phyloP scores from a whole-genome alignment of 1,284 basidiomycete species.

The Chalciporus sp. region DNA sequence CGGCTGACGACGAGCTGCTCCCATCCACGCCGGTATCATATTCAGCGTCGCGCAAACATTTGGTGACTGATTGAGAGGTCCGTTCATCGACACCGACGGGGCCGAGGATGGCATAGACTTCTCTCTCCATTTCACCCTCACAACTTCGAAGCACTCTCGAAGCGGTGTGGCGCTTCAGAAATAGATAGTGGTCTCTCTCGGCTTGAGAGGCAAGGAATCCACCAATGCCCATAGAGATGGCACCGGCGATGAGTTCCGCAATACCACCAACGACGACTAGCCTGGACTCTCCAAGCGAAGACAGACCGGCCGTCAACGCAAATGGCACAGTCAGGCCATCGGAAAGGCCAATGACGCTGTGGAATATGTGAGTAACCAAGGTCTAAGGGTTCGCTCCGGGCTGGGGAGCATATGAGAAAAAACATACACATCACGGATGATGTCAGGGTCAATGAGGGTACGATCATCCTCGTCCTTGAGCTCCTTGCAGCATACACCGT shows the following conservation, averaged over 20 bases:
- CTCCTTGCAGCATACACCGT: slow-evolving; percentile 82
- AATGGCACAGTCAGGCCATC: slow-evolving; percentile 97
- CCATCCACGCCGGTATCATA: slow-evolving; percentile 36
- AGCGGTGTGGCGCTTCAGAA: slow-evolving; percentile 72
- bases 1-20: slow-evolving; percentile 28
- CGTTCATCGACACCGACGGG: slow-evolving; percentile 87
- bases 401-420: neutral
- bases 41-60: slow-evolving; percentile 72
- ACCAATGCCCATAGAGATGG: slow-evolving; percentile 96
- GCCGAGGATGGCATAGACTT: slow-evolving; percentile 86
- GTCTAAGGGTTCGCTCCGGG: neutral
- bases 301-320: slow-evolving; percentile 87
- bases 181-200: slow-evolving; percentile 93
- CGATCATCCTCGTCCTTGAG: slow-evolving; percentile 78
- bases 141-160: slow-evolving; percentile 88
- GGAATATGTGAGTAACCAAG: slow-evolving; percentile 12
- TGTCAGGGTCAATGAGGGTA: slow-evolving; percentile 80
- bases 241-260: slow-evolving; percentile 93
- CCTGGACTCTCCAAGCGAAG: slow-evolving; percentile 84
- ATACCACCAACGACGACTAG: slow-evolving; percentile 91
- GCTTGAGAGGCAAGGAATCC: slow-evolving; percentile 97
- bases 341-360: slow-evolving; percentile 89
- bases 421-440: slow-evolving; percentile 81
- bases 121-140: slow-evolving; percentile 93
- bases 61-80: slow-evolving; percentile 79